These are phyloP conservation scores for Crataegus laevigata DNA, from an alignment of 306 rosid genomes.

Conservation along the genomic window DNA sequence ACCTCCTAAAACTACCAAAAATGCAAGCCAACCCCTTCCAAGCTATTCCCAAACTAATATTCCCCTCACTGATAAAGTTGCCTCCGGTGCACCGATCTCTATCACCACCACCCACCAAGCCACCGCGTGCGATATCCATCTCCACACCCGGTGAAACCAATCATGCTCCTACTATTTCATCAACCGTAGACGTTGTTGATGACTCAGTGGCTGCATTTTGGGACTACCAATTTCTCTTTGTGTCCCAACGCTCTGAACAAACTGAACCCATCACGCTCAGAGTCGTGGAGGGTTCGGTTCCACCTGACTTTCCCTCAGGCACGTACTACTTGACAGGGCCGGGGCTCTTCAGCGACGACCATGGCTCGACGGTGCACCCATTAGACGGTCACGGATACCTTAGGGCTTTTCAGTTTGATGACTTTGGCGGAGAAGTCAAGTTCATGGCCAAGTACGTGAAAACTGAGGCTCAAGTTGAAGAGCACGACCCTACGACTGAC, in stretches of 20 bases:
- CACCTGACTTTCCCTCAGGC: slow-evolving; percentile 61
- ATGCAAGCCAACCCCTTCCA: slow-evolving; percentile 47
- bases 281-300: slow-evolving; percentile 49
- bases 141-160: slow-evolving; percentile 18
- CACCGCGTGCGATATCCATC: slow-evolving; percentile 37
- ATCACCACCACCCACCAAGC: neutral
- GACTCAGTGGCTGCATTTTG: slow-evolving; percentile 58
- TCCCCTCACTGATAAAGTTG: slow-evolving; percentile 30
- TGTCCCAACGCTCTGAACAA: slow-evolving; percentile 66
- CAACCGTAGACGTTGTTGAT: slow-evolving; percentile 23
- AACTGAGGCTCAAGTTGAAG: slow-evolving; percentile 77
- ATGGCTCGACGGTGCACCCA: slow-evolving; percentile 90
- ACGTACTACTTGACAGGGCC: slow-evolving; percentile 81
- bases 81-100: slow-evolving; percentile 22
- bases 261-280: slow-evolving; percentile 29
- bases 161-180: slow-evolving; percentile 3
- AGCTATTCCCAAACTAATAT: slow-evolving; percentile 15
- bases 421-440: slow-evolving; percentile 20
- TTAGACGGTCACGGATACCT: slow-evolving; percentile 86
- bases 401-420: slow-evolving; percentile 56
- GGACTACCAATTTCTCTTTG: slow-evolving; percentile 80
- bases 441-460: slow-evolving; percentile 84
- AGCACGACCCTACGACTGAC: slow-evolving; percentile 45
- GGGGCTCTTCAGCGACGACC: slow-evolving; percentile 70
- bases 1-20: slow-evolving; percentile 1